Percentiles rank a stretch among this genome's conserved stretches.
Conservation (phyloP, 306 rosid genomes). For the Malus fusca region DNA sequence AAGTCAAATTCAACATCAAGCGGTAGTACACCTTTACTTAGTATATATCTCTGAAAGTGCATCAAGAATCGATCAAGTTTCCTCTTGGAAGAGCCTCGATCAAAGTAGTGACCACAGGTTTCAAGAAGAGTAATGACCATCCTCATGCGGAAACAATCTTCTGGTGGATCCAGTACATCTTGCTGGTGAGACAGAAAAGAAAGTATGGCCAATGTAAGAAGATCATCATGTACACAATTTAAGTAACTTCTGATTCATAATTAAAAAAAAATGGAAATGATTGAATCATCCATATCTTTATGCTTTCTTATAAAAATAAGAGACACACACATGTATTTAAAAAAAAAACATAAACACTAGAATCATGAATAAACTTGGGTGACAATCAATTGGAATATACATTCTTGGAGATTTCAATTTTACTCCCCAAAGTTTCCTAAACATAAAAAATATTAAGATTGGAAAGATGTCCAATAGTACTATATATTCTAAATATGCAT, state of each 20-base stretch:
- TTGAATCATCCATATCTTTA: neutral
- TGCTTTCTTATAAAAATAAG: neutral
- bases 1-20: constrained; percentile 90
- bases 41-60: constrained; percentile 83
- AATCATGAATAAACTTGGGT: neutral
- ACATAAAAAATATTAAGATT: no score
- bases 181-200: constrained; percentile 51
- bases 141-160: constrained; percentile 95
- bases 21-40: constrained; percentile 84
- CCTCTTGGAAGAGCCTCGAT: constrained; percentile 94
- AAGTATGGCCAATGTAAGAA: constrained; percentile 16
- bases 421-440: neutral
- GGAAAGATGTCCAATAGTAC: neutral
- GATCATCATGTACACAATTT: constrained; percentile 1
- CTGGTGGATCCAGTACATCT: constrained; percentile 88
- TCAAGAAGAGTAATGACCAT: constrained; percentile 89
- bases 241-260: neutral
- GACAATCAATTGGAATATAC: neutral
- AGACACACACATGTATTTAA: neutral
- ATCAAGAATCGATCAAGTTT: constrained; percentile 82
- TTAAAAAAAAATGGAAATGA: neutral
- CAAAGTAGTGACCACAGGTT: constrained; percentile 98
- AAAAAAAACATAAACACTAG: neutral
- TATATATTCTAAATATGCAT: neutral
- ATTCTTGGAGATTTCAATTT: neutral